Base-by-base conservation (phyloP, 306 rosid genomes). In the Acacia crassicarpa region DNA sequence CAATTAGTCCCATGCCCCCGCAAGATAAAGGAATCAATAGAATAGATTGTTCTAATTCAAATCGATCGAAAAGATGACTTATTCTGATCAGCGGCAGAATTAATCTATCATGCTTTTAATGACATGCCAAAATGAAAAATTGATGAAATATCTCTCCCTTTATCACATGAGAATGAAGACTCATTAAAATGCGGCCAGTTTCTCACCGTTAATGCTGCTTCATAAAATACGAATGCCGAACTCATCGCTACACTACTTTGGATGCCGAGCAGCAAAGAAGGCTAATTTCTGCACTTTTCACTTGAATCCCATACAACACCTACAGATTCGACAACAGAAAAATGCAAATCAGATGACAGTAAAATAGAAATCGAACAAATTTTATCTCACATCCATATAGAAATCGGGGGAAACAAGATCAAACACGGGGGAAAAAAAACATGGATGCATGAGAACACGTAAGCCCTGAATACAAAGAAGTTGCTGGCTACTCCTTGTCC, bases 251-350 rank as follows among this genome's bases (percentile, higher is more conserved):
- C 70, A 83, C 59, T 19, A 62, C 82, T 77, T 54, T 74, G 81
- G 75, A 78, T 51, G 80, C 58, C 87, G 81, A 75, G 65, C 65
- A 72, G 74, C 68, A 78, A 66, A 80, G 78, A 63, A 75, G 78
- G 85, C 78, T 80, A 85, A 79, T 82, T 53, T 76, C 80, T 80
- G 83, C 84, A 77, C 86, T 81, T 78, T 78, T 82, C 78, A 67
- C 89, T 86, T 76, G 80, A 89, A 87, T 83, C 89, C 94, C 89
- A 80, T 84, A 85, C 67, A 84, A 83, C 92, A 83, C 92, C 95
- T 92, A 91, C 80, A 86, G 72, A 74, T 76, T 81, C 67, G 33
- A 44, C 62, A 35, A 63, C 16, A 77, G 43, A 30, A 78, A 78
- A 75, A 40, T 22, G 25, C 76, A 40, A 45, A 82, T 49, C 83